These are phyloP conservation scores for Starmerella tilneyi DNA, from an alignment of 805 yeast genomes.

Conservation along the genomic window DNA sequence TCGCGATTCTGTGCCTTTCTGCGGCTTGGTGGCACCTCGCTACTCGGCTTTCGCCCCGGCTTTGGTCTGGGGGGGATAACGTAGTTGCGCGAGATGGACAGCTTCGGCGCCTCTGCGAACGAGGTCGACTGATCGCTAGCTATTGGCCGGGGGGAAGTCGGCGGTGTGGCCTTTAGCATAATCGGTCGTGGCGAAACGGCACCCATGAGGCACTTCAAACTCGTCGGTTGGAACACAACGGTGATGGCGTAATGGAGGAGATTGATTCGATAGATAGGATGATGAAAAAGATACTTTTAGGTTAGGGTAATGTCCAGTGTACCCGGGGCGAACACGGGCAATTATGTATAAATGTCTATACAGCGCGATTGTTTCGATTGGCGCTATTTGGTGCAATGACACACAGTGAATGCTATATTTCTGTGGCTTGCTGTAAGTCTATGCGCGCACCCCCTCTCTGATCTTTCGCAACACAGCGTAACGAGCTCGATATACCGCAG, in stretches of 20 bases:
- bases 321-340: no score
- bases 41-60: constrained; percentile 47
- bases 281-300: constrained; percentile 25
- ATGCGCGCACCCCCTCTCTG: no score
- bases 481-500: no score
- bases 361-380: no score
- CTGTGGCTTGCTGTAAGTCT: no score
- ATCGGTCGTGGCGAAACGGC: constrained; percentile 17
- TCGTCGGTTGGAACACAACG: neutral
- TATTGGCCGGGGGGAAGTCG: constrained; percentile 9
- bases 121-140: neutral
- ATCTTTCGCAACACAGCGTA: no score
- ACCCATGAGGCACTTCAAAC: constrained; percentile 9
- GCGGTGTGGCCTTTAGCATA: constrained; percentile 9
- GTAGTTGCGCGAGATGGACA: constrained; percentile 63
- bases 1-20: constrained; percentile 54
- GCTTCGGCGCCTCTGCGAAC: constrained; percentile 15
- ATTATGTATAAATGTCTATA: no score
- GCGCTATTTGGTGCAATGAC: no score
- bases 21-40: constrained; percentile 65
- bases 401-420: no score
- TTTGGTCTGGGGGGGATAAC: constrained; percentile 78
- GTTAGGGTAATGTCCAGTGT: constrained; percentile 5
- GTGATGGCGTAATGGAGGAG: neutral
- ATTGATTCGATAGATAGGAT: constrained; percentile 5